Evolutionary conservation across 2,329 filamentous ascomycete genomes (phyloP).

Genomic region (Venturiaceae sp.): DNA sequence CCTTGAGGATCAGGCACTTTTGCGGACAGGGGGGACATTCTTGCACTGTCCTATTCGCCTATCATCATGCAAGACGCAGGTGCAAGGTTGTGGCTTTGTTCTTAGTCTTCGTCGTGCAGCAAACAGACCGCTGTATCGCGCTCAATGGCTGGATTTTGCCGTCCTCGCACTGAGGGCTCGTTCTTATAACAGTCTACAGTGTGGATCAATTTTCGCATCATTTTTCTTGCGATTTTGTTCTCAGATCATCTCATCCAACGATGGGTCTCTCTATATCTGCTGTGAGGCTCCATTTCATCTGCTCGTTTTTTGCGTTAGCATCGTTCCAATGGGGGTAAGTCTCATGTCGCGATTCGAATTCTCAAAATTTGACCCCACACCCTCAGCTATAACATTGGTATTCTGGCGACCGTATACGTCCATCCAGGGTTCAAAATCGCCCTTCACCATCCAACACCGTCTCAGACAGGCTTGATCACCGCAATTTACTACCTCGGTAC

Average conservation of each 20-base stretch:
- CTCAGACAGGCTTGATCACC: constrained; percentile 43
- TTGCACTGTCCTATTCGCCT: too few relatives aligned
- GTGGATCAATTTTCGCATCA: background rate
- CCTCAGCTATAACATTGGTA: constrained; percentile 43
- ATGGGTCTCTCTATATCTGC: constrained; percentile 7
- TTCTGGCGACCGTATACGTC: constrained; percentile 47
- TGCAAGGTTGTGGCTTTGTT: too few relatives aligned
- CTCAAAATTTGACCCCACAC: constrained; percentile 19
- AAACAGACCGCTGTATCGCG: too few relatives aligned
- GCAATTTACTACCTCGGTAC: constrained; percentile 50
- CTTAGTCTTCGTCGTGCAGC: too few relatives aligned
- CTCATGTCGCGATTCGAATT: constrained; percentile 7
- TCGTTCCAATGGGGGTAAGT: background rate
- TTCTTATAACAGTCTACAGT: background rate
- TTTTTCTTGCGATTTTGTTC: background rate
- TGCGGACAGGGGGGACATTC: too few relatives aligned
- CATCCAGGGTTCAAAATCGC: constrained; percentile 43
- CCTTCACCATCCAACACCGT: constrained; percentile 34
- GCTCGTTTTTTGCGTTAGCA: background rate
- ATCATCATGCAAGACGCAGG: too few relatives aligned
- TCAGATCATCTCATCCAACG: background rate
- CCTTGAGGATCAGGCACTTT: too few relatives aligned
- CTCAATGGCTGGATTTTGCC: too few relatives aligned
- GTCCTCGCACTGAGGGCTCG: background rate
- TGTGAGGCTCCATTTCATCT: constrained; percentile 30